These are phyloP conservation scores for Diophrys sp. DNA, from an alignment of 73 alveolate species.

Conservation along the genomic window DNA sequence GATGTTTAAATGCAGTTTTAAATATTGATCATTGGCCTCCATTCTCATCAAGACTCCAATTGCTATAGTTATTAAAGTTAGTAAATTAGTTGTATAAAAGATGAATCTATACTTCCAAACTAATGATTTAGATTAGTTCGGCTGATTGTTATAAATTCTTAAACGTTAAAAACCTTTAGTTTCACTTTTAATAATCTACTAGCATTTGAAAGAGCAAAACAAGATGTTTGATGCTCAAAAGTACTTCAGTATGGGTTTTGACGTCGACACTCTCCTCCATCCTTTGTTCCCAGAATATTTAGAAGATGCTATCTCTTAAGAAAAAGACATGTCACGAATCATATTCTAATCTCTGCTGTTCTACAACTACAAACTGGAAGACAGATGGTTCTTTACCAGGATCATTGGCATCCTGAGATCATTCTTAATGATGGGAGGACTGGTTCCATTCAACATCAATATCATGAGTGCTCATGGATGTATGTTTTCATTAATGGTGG, in stretches of 20 bases:
- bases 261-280: slow-evolving; percentile 45
- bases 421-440: slow-evolving; percentile 49
- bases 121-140: no score
- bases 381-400: slow-evolving; percentile 40
- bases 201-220: not conserved
- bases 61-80: no score
- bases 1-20: no score
- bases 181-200: no score
- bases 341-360: slow-evolving; percentile 54
- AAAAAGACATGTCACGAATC: slow-evolving; percentile 13
- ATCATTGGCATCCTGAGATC: slow-evolving; percentile 40
- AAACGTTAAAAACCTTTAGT: no score
- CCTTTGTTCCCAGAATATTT: slow-evolving; percentile 8
- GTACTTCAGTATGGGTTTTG: slow-evolving; percentile 34
- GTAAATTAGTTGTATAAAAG: no score
- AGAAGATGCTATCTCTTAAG: slow-evolving; percentile 10
- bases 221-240: slow-evolving; percentile 1
- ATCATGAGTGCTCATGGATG: slow-evolving; percentile 35
- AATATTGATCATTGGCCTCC: no score
- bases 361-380: slow-evolving; percentile 43
- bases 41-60: no score
- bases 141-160: no score
- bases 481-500: slow-evolving; percentile 24
- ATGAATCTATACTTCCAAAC: no score
- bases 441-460: slow-evolving; percentile 45